Conservation (phyloP, 768 basidiomycete genomes). For the Lepiota subincarnata region DNA sequence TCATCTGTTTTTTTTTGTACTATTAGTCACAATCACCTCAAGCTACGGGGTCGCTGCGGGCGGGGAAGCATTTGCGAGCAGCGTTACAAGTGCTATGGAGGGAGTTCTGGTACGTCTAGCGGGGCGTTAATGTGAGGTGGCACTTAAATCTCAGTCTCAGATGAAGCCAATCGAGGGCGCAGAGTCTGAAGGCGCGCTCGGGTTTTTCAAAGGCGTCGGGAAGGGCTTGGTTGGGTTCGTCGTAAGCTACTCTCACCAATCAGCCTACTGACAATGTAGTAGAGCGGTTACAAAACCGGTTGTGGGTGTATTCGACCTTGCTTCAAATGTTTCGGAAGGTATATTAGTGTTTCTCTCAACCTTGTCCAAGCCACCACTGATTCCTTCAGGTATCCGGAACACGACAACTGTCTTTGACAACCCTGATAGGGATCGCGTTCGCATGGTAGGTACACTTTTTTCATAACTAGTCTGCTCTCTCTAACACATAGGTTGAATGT, state of each 20-base stretch:
- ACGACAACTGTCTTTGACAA: conserved; percentile 98
- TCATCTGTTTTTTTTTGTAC: neutral
- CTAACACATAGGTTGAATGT: neutral
- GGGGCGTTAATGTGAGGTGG: neutral
- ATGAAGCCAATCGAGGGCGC: conserved; percentile 98
- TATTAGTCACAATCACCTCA: conserved; percentile 1
- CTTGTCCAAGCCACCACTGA: neutral
- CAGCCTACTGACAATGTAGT: conserved; percentile 1
- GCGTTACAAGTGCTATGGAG: conserved; percentile 93
- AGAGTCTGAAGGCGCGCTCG: conserved; percentile 87
- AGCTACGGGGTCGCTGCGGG: conserved; percentile 97
- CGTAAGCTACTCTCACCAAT: neutral
- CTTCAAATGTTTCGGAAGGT: conserved; percentile 94
- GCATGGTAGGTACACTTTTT: conserved; percentile 52
- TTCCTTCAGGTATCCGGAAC: conserved; percentile 78
- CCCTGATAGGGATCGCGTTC: conserved; percentile 80
- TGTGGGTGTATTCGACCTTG: conserved; percentile 94
- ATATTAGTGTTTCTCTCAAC: conserved; percentile 5
- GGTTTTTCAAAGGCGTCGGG: conserved; percentile 97
- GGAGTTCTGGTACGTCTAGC: conserved; percentile 69
- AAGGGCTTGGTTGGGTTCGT: conserved; percentile 91
- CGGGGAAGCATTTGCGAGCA: conserved; percentile 89
- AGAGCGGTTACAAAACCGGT: conserved; percentile 95
- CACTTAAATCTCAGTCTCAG: conserved; percentile 34
- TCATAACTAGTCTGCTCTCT: neutral